Conservation (phyloP, 306 rosid species). For the cucumber (Cucumis sativus) region Cucumber_9930_V3 NC_026658.2:20891001-20891500, state of each 20-base stretch:
- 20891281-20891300: neutral
- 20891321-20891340: neutral
- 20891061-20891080: neutral
- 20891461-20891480: conserved; percentile 57
- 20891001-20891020: no score
- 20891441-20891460: conserved; percentile 85
- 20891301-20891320: neutral
- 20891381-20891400: conserved; percentile 85
- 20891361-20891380: conserved; percentile 50
- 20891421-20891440: conserved; percentile 59
- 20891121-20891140: neutral
- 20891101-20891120: neutral
- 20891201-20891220: conserved; percentile 12
- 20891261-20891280: neutral
- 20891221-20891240: neutral
- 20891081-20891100: neutral
- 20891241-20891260: neutral
- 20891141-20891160: neutral
- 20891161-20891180: neutral
- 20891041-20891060: neutral
- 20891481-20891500: conserved; percentile 85
- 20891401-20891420: conserved; percentile 84
- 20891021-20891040: no score
- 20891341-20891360: conserved; percentile 59
- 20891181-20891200: conserved; percentile 6